Base-by-base conservation (phyloP, 495 filamentous ascomycete species). In the Trichoderma reesei region DNA sequence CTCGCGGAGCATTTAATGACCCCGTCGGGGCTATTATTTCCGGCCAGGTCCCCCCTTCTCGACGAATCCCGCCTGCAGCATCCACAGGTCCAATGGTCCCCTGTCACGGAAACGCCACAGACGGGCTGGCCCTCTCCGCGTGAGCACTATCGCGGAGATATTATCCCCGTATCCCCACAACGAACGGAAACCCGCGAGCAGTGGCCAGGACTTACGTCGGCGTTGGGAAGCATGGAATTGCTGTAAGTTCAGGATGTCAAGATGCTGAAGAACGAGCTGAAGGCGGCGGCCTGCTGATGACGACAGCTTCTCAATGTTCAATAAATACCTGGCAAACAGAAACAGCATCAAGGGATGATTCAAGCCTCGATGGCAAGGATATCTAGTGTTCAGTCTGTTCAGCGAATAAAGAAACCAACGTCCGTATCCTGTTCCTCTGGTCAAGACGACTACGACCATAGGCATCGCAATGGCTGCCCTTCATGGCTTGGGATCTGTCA, bases 11-110 rank as follows among this genome's bases (percentile, higher is more conserved):
- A 7, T 62, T 38, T 41, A 62, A 8, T 34, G 18, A 33, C 3
- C 16, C 26, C 3, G 51, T 13, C 61, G 61, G 61, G 33, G 61
- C 46, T 63, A 63, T 44, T 63, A 63, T 46, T 34, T 7, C 61
- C 61, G 61, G 11, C 34, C 20, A n/a, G 39, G 39, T 42, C 61
- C 33, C 9, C 46, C n/a, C n/a, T n/a, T 33, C 16, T 1, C 41
- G 20, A 16, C 61, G 16, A 46, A 34, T 63, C 61, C 46, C 41
- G 13, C 16, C 18, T 5, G 8, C 63, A 64, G 41, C 44, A 6
- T 14, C 60, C 18, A 13, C 1, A 31, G 34, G 8, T 7, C 44
- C 44, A 48, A 48, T 48, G 16, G 20, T 48, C 5, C 37, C 20
- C 16, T n/a, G 1, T n/a, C 6, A 48, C 8, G 16, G 8, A 3